Base-by-base conservation (phyloP, 2,329 filamentous ascomycete species). In the Magnaporthiopsis poae region DNA sequence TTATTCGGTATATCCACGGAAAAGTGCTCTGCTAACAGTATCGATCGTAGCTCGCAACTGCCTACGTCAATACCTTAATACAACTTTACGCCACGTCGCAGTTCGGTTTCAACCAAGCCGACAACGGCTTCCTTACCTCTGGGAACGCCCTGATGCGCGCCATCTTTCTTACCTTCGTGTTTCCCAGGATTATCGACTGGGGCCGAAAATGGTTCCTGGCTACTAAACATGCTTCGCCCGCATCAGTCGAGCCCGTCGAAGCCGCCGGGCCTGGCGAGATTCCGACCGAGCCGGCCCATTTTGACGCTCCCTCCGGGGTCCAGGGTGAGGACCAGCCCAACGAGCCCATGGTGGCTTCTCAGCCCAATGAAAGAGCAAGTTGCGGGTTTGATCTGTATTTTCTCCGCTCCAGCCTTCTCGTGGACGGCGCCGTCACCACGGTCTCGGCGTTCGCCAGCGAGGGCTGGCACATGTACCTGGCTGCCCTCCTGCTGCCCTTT, bases 401-500 rank as follows among this genome's bases (percentile, higher is more conserved):
- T 71, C 79, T 89, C 3, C 81, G 86, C 2, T 89, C 84, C 78
- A 89, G 86, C 68, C 77, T 91, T 2, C 74, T 90, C 0, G 78
- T 86, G 0, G 89, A 91, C 71, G 87, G 87, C 0, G 71, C 84
- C 0, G 76, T 91, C 29, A 91, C 89, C 0, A 84, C 84, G 1
- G 78, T 86, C 0, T 84, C 87, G 0, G 84, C 85, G 0, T 87
- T 90, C 69, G 86, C 87, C 0, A 85, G 82, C 0, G 68, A 84
- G 63, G 81, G 82, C 1, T 90, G 87, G 86, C 88, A 91, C 70
- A 85, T 91, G 62, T 91, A 89, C 71, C 75, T 90, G 82, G 84
- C 88, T 1, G 87, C 87, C 0, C 82, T 85, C 33, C 73, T 90
- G 1, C 79, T 91, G 0, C 89, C 89, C 0, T 84, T 91, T 36